Percentiles rank a stretch among this genome's conserved stretches.
phyloP scores from a whole-genome alignment of 768 basidiomycete species.

The Tylopilus sp. region DNA sequence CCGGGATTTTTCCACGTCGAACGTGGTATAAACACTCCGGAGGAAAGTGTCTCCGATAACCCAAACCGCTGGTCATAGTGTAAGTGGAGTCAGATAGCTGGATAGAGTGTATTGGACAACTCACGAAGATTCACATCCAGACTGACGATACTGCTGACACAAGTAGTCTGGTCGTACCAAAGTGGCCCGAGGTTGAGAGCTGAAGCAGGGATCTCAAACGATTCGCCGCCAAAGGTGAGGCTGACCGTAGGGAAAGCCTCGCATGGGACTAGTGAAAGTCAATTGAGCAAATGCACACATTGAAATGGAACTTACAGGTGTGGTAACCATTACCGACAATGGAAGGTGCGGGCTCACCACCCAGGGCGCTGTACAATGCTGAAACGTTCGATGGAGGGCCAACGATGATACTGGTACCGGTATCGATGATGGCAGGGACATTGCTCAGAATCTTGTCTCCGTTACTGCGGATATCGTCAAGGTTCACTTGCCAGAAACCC shows the following conservation, averaged over 20 bases:
- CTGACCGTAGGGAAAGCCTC: conserved; percentile 23
- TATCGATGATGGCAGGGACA: conserved; percentile 10
- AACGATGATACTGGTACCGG: conserved; percentile 12
- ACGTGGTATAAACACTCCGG: no score
- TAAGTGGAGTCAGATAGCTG: no score
- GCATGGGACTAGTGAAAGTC: conserved; percentile 24
- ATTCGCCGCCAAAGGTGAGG: no score
- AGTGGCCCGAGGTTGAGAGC: no score
- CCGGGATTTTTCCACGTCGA: no score
- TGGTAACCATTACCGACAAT: conserved; percentile 26
- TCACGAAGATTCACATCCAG: no score
- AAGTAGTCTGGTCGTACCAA: no score
- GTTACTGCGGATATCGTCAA: neutral
- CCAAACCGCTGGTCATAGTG: no score
- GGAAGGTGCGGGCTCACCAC: conserved; percentile 4
- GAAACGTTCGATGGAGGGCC: neutral
- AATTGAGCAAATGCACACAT: neutral
- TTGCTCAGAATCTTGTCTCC: neutral
- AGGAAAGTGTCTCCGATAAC: no score
- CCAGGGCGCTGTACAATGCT: neutral
- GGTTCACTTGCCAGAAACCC: conserved; percentile 9
- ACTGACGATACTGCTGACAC: no score
- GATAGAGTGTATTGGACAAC: no score
- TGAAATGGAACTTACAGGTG: conserved; percentile 18
- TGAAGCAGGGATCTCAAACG: no score